These are phyloP conservation scores for Entomortierella chlamydospora DNA, from an alignment of 192 early-diverging fungal species.

Conservation along the genomic window DNA sequence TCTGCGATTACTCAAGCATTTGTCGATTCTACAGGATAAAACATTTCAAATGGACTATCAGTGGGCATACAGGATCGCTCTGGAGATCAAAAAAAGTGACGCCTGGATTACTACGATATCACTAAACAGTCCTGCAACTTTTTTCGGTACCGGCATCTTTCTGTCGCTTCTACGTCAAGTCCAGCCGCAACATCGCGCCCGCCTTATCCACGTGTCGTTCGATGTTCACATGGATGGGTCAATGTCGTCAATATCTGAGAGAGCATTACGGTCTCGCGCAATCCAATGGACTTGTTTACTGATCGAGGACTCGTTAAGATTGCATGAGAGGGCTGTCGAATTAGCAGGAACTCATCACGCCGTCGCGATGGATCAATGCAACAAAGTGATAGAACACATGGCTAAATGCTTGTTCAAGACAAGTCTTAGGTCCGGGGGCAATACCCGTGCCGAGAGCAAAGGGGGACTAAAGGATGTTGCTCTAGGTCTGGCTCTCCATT, in stretches of 20 bases:
- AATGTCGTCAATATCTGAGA: background rate
- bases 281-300: conserved; percentile 7
- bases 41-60: conserved; percentile 25
- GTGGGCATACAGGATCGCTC: conserved; percentile 32
- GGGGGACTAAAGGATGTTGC: background rate
- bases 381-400: conserved; percentile 18
- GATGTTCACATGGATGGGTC: background rate
- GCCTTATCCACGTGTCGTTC: conserved; percentile 14
- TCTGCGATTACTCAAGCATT: conserved; percentile 16
- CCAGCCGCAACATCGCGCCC: conserved; percentile 15
- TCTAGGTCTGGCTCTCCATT: conserved; percentile 23
- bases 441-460: background rate
- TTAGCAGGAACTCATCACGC: background rate
- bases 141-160: conserved; percentile 5
- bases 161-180: background rate
- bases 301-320: conserved; percentile 27
- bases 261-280: background rate
- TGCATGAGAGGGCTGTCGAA: conserved; percentile 8
- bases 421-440: background rate
- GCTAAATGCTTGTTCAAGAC: background rate
- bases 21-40: conserved; percentile 8
- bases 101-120: conserved; percentile 15
- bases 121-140: background rate
- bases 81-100: conserved; percentile 9
- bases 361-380: background rate